These are phyloP conservation scores for Microdochium paspali DNA, from an alignment of 2,329 filamentous ascomycete genomes.

Conservation along the genomic window DNA sequence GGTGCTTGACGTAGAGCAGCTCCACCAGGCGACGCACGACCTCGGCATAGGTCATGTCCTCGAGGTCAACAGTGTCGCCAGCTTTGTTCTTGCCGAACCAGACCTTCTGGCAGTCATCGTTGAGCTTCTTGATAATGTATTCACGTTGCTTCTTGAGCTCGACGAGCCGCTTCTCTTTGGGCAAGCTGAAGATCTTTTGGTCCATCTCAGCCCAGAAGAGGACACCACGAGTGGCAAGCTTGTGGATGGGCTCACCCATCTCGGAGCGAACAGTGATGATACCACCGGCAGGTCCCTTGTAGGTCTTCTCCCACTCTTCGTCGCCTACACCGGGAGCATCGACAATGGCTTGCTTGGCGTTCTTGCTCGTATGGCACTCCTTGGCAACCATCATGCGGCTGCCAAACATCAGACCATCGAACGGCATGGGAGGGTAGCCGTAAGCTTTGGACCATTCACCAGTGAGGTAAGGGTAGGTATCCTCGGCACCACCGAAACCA, in stretches of 20 bases:
- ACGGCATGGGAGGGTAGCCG: slow-evolving; percentile 87
- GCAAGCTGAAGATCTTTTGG: slow-evolving; percentile 91
- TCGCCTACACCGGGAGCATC: slow-evolving; percentile 79
- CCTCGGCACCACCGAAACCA: slow-evolving; percentile 82
- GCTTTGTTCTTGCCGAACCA: slow-evolving; percentile 86
- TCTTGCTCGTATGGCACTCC: slow-evolving; percentile 80
- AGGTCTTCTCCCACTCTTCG: slow-evolving; percentile 81
- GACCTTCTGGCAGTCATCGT: slow-evolving; percentile 93
- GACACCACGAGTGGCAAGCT: slow-evolving; percentile 93
- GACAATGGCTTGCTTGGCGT: slow-evolving; percentile 83
- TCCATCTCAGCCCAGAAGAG: slow-evolving; percentile 99
- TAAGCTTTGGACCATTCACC: slow-evolving; percentile 81
- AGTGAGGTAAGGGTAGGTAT: slow-evolving; percentile 87
- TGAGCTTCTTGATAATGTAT: slow-evolving; percentile 91
- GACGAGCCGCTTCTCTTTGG: slow-evolving; percentile 85
- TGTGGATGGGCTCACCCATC: slow-evolving; percentile 99
- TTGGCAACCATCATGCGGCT: slow-evolving; percentile 93
- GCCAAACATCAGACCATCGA: slow-evolving; percentile 83
- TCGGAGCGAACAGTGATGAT: slow-evolving; percentile 95
- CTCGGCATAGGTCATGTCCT: slow-evolving; percentile 93
- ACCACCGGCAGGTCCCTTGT: slow-evolving; percentile 83
- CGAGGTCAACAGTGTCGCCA: slow-evolving; percentile 74
- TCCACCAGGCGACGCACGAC: slow-evolving; percentile 82
- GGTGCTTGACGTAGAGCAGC: slow-evolving; percentile 84
- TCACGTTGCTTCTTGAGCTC: slow-evolving; percentile 83